A percentile compares a stretch with the other conserved stretches of the same genome.
Evolutionary conservation across 1,139 yeast genomes (phyloP).

Genomic region (Sugiyamaella novakii): DNA sequence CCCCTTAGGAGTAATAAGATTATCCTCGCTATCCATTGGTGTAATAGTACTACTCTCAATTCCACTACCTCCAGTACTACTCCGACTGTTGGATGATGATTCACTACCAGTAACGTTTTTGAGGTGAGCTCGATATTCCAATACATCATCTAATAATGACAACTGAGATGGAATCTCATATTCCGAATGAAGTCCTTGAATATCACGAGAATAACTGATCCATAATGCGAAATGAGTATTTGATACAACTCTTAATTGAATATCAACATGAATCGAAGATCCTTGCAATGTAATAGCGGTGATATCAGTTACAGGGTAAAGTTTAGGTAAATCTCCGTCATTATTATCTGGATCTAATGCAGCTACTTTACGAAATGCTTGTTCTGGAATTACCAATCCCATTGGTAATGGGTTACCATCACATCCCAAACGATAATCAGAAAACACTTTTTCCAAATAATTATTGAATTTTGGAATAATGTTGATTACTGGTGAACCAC

Average conservation of each 20-base stretch:
- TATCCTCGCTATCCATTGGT: conserved; percentile 20
- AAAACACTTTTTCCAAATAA: conserved; percentile 47
- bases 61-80: conserved; percentile 24
- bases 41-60: conserved; percentile 11
- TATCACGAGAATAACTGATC: conserved; percentile 73
- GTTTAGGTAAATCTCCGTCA: conserved; percentile 4
- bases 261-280: conserved; percentile 62
- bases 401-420: conserved; percentile 31
- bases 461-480: conserved; percentile 68
- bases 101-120: conserved; percentile 26
- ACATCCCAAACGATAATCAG: conserved; percentile 12
- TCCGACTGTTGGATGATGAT: conserved; percentile 26
- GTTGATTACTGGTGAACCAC: conserved; percentile 54
- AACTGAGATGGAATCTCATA: conserved; percentile 58
- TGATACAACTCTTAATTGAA: conserved; percentile 74
- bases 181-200: conserved; percentile 32
- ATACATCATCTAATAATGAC: conserved; percentile 48
- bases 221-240: conserved; percentile 66
- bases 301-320: conserved; percentile 49
- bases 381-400: conserved; percentile 81
- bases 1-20: conserved; percentile 6
- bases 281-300: conserved; percentile 75
- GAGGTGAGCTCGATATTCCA: conserved; percentile 19
- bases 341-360: conserved; percentile 29
- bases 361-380: conserved; percentile 69